Conservation (phyloP, 768 basidiomycete species). For the Pleurotus sapidus region DNA sequence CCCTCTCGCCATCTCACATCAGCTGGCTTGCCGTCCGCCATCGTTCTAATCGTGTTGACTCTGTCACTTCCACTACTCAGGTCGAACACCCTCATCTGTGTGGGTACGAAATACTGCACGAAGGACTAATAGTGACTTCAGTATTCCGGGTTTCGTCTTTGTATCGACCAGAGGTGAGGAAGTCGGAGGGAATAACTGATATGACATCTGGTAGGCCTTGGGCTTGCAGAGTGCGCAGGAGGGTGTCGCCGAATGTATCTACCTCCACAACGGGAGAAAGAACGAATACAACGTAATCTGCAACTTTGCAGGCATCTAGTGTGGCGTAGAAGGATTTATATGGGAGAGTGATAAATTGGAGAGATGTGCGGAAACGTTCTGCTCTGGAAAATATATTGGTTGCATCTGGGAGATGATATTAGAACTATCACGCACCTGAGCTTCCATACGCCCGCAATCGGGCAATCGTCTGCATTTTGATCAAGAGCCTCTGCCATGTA, state of each 20-base stretch:
- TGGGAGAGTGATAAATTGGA: slow-evolving; percentile 81
- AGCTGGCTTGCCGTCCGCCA: slow-evolving; percentile 83
- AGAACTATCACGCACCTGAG: slow-evolving; percentile 50
- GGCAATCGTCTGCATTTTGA: slow-evolving; percentile 47
- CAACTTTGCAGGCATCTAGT: slow-evolving; percentile 82
- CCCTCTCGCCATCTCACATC: slow-evolving; percentile 84
- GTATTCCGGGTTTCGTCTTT: slow-evolving; percentile 63
- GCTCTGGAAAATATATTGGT: slow-evolving; percentile 43
- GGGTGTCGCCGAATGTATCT: slow-evolving; percentile 78
- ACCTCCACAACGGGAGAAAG: slow-evolving; percentile 85
- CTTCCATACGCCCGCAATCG: slow-evolving; percentile 57
- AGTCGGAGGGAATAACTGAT: slow-evolving; percentile 64
- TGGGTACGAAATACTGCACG: slow-evolving; percentile 91
- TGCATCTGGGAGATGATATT: background rate
- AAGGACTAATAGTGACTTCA: slow-evolving; percentile 93
- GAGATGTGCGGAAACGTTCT: slow-evolving; percentile 85
- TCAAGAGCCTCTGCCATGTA: slow-evolving; percentile 63
- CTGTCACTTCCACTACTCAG: slow-evolving; percentile 61
- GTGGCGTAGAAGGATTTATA: slow-evolving; percentile 72
- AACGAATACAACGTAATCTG: slow-evolving; percentile 87
- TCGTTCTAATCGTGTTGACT: slow-evolving; percentile 66
- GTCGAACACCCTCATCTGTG: slow-evolving; percentile 75
- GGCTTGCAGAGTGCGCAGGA: slow-evolving; percentile 83
- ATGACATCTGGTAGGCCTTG: slow-evolving; percentile 88
- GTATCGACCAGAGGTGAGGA: slow-evolving; percentile 37